Evolutionary conservation across 306 rosid species (phyloP), one percentile per base, ranked within the genome.

Genomic region (Spatholobus suberectus): DNA sequence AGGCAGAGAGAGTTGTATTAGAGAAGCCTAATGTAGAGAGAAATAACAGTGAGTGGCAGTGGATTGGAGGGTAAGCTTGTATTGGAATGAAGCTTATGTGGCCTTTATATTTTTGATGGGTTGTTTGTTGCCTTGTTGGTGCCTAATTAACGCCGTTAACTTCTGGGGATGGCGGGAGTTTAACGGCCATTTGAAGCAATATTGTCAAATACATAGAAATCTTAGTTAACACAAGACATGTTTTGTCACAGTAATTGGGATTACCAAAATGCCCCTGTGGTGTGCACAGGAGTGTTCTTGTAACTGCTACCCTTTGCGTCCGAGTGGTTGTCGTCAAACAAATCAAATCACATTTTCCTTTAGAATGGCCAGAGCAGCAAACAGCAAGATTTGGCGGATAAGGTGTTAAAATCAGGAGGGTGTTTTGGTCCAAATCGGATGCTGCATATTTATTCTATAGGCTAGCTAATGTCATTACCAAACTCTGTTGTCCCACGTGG

Each of bases 151-250:
- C 87, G 85, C 71, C 85, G 90, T 90, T 83, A 86, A 75, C 51
- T 70, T 63, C 9, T 2, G 12, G 44, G 26, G 24, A 37, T 11
- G 40, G 75, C 26, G 34, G 41, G 75, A 80, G 49, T 6, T 88
- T 88, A 85, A 89, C 92, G 88, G 87, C 89, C 58, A 73, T 44
- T 70, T 59, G 41, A 91, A 88, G 91, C 87, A 83, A 83, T 6
- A 72, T 15, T 26, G 73, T 59, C 20, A 71, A 81, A 55, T 8
- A 26, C 59, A 29, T 6, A 34, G 0, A 32, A 26, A 26, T 70
- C 59, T 54, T 41, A 23, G 14, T 70, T 71, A 70, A 44, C 47
- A 57, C 0, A 18, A 41, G 14, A 29, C 55, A n/a, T 44, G 70
- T 35, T 67, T 49, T 66, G 77, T 54, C 59, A 69, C 27, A 0